A percentile compares a stretch with the other conserved stretches of the same genome.
These are phyloP conservation scores for Neurospora discreta DNA, from an alignment of 495 filamentous ascomycete genomes.

Conservation along the genomic window DNA sequence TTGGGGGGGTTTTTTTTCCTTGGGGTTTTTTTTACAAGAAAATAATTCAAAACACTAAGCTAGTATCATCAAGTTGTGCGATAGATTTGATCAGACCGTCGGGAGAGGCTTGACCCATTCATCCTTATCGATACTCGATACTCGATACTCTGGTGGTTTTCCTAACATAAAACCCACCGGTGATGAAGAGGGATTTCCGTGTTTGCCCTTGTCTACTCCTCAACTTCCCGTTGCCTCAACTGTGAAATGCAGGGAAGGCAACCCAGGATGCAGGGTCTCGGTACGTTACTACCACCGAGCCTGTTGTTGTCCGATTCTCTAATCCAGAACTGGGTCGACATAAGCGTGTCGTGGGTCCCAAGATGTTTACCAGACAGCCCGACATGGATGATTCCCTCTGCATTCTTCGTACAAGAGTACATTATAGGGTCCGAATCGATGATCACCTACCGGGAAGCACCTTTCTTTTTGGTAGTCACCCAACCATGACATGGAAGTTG, in stretches of 20 bases:
- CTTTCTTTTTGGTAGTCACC: neutral
- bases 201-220: constrained; percentile 2
- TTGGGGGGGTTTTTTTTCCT: too few species aligned
- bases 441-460: neutral
- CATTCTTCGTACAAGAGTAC: neutral
- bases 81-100: neutral
- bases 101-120: neutral
- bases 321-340: neutral
- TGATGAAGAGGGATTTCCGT: neutral
- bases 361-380: neutral
- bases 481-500: neutral
- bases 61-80: neutral
- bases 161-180: neutral
- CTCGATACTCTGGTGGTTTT: neutral
- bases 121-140: neutral
- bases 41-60: too few species aligned
- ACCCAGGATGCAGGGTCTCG: neutral
- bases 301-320: neutral
- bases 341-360: neutral
- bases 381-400: neutral
- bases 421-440: neutral
- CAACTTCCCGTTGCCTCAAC: constrained; percentile 11
- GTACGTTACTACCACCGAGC: neutral
- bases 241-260: constrained; percentile 15
- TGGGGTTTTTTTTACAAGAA: too few species aligned